Conservation (phyloP, 2,329 filamentous ascomycete species). For the Trichoderma citrinoviride region DNA sequence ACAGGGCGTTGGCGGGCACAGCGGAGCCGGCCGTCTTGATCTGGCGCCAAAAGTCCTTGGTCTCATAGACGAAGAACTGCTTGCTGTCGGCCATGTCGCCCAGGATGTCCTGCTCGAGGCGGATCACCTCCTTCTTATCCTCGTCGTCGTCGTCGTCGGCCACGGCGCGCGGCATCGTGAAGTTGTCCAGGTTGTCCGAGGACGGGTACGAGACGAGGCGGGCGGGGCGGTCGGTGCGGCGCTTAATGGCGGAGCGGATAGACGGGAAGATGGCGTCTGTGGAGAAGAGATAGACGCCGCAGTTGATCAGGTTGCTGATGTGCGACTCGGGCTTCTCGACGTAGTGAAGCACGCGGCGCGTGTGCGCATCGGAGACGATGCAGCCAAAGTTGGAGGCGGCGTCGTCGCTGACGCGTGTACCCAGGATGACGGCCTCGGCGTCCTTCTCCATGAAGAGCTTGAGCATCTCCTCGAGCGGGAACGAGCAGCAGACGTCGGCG, state of each 20-base stretch:
- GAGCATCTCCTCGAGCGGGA: constrained; percentile 94
- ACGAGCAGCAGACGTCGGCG: constrained; percentile 97
- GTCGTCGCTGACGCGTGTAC: constrained; percentile 86
- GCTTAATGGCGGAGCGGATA: constrained; percentile 92
- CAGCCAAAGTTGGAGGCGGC: constrained; percentile 95
- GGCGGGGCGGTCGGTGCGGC: constrained; percentile 77
- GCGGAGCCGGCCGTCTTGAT: constrained; percentile 99
- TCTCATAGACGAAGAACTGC: constrained; percentile 97
- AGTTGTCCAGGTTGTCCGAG: constrained; percentile 82
- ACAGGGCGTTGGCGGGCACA: constrained; percentile 93
- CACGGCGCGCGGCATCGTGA: constrained; percentile 43
- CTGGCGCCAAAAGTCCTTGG: constrained; percentile 99
- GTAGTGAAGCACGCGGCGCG: constrained; percentile 94
- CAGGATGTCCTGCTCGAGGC: constrained; percentile 94
- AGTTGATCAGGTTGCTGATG: constrained; percentile 99
- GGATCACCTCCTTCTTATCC: constrained; percentile 80
- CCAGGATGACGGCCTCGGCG: constrained; percentile 93
- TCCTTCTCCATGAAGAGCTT: constrained; percentile 91
- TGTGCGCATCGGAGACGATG: constrained; percentile 92
- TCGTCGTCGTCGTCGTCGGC: constrained; percentile 43
- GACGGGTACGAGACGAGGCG: constrained; percentile 93
- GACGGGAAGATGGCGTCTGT: constrained; percentile 96
- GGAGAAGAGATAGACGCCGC: constrained; percentile 95
- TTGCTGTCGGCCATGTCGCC: constrained; percentile 94
- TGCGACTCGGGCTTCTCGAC: constrained; percentile 96